Base-by-base conservation (phyloP, 2,329 filamentous ascomycete genomes). In the Verticillium isaacii region DNA sequence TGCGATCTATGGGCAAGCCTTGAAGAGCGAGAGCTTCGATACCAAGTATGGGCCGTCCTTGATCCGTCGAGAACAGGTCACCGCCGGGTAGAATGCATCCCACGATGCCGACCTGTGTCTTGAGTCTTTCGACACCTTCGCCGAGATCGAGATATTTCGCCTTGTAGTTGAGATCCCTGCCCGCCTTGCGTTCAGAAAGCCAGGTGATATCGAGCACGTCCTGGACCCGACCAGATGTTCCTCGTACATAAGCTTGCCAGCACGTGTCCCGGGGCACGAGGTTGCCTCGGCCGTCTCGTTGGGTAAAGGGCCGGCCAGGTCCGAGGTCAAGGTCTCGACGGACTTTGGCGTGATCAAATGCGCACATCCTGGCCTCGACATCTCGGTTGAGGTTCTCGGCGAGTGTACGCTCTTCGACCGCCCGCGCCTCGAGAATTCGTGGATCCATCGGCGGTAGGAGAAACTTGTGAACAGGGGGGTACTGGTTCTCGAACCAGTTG, bases 51-150 rank as follows among this genome's bases (percentile, higher is more conserved):
- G 84, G 80, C 1, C 87, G 81, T 23, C 85, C 85, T 63, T 85
- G 80, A 59, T 84, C 80, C 0, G 86, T 87, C 1, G 87, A 71
- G 65, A 85, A 90, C 1, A 84, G 82, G 8, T 85, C 78, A 0
- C 88, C 89, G 6, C 70, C 77, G 0, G 91, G 90, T 0, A 90
- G 92, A 11, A 93, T 77, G 68, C 91, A 93, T 0, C 84, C 82
- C 2, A 84, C 77, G 6, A 90, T 78, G 0, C 90, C 90, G 50
- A 82, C 79, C 11, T 67, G 65, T 58, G 85, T 80, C 1, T 72
- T 73, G 12, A 81, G 80, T 15, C 89, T 79, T 68, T 92, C 88
- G 9, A 92, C 80, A 59, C 92, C 93, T 68, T 93, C 91, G 6
- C 88, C 90, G 0, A 91, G 74, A 63, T 94, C 88, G 66, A 86